Base-by-base conservation (phyloP, 176 grass and related monocot species). In the Elaeis guineensis region DNA sequence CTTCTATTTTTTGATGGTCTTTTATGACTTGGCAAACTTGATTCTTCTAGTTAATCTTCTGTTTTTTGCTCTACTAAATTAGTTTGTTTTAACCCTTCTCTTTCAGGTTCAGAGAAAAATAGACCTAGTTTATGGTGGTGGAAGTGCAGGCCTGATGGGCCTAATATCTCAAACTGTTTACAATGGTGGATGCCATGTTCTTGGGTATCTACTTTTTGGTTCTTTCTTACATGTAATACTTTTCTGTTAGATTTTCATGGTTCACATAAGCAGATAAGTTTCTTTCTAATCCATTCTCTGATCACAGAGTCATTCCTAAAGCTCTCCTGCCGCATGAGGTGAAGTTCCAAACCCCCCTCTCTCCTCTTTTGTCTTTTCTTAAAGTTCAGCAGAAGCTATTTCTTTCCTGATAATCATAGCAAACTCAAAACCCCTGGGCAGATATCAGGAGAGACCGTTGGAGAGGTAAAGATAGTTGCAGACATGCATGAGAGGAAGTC, bases 81-180 rank as follows among this genome's bases (percentile, higher is more conserved):
- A 16, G 21, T 9, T 21, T 62, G 59, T 78, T 21, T 17, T 48
- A 62, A 59, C n/a, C 54, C 18, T 48, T 52, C 11, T 5, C 28
- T 71, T 59, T 81, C 83, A 90, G 92, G 75, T 91, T n/a, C 75
- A 85, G 51, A 75, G 72, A 81, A 63, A 80, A 56, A 80, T 96
- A 62, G 81, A 90, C 51, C 83, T 96, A 20, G 92, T 96, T 61
- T 96, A 96, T 56, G 92, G 92, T 69, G 92, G 92, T 59, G 92
- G 92, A 59, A 96, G 92, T 78, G 72, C 64, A 75, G 92, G 92
- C 39, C 75, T 96, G 22, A 96, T 96, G 92, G 92, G 92, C 18
- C 53, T 87, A 49, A 82, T 96, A 20, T 96, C 92, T 71, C 78
- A 75, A 79, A 76, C 81, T 57, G 92, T 91, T 19, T 72, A 88